Evolutionary conservation across 306 rosid genomes (phyloP).

Genomic region (Casuarina equisetifolia): DNA sequence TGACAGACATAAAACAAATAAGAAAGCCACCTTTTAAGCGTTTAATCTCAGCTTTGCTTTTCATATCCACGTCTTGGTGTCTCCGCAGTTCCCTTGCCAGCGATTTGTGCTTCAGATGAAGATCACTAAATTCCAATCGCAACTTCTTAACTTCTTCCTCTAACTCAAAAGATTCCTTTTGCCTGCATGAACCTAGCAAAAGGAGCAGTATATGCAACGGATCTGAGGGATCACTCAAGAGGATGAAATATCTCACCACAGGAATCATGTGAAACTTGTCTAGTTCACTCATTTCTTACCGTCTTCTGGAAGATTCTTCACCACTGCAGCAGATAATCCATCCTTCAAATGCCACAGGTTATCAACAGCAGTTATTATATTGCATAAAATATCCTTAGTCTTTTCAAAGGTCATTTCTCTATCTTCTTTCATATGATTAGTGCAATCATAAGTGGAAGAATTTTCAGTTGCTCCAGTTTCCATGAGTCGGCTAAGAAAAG

Average conservation of each 20-base stretch:
- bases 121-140: constrained; percentile 59
- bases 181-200: constrained; percentile 62
- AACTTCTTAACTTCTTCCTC: constrained; percentile 53
- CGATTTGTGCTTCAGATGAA: constrained; percentile 60
- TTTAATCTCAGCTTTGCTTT: constrained; percentile 60
- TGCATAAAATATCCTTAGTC: constrained; percentile 44
- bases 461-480: constrained; percentile 91
- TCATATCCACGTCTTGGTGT: constrained; percentile 59
- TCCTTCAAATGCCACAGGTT: constrained; percentile 57
- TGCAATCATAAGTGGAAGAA: constrained; percentile 46
- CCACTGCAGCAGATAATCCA: constrained; percentile 49
- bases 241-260: constrained; percentile 11
- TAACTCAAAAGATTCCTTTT: constrained; percentile 42
- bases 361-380: constrained; percentile 48
- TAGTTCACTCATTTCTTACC: constrained; percentile 44
- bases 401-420: constrained; percentile 33
- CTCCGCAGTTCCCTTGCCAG: constrained; percentile 61
- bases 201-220: constrained; percentile 29
- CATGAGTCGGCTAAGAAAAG: constrained; percentile 70
- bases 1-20: background rate
- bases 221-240: constrained; percentile 25
- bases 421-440: constrained; percentile 49
- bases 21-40: constrained; percentile 55
- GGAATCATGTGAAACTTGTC: constrained; percentile 11
- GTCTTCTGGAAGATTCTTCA: constrained; percentile 56